Percentiles rank a stretch among this genome's conserved stretches.
phyloP scores from a whole-genome alignment of 225 moss, liverwort and hornwort species.

The Thuidium tamariscinum region DNA sequence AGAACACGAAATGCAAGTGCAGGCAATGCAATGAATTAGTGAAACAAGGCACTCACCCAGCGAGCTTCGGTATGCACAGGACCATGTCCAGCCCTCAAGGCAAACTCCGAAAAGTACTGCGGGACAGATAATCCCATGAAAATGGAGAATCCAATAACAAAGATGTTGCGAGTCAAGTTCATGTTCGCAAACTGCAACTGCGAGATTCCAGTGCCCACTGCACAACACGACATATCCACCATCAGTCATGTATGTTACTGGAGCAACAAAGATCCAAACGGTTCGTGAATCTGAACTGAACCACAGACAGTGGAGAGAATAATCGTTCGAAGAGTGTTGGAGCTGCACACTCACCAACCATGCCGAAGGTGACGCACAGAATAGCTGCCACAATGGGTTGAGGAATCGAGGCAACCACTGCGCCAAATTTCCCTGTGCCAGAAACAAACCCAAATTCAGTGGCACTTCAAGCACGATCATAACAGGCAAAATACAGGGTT shows the following conservation, averaged over 20 bases:
- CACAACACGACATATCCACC: background rate
- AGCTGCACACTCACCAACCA: constrained; percentile 30
- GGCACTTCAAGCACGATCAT: background rate
- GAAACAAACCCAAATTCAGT: background rate
- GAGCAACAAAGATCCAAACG: background rate
- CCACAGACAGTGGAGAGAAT: background rate
- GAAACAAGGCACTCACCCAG: constrained; percentile 32
- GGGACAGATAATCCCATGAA: constrained; percentile 82
- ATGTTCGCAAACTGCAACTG: constrained; percentile 76
- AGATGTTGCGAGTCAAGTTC: constrained; percentile 75
- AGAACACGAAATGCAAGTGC: too few species aligned
- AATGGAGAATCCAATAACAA: constrained; percentile 68
- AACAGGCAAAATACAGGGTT: background rate
- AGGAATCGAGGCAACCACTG: constrained; percentile 37
- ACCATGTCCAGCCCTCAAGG: constrained; percentile 60
- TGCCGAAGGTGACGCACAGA: constrained; percentile 41
- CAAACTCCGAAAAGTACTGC: constrained; percentile 65
- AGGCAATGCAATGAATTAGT: background rate
- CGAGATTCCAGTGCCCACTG: constrained; percentile 82
- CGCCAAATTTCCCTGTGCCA: constrained; percentile 33
- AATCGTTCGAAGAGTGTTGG: background rate
- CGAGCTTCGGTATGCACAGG: constrained; percentile 66
- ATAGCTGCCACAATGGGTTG: constrained; percentile 54
- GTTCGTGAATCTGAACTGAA: background rate
- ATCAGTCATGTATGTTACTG: background rate